phyloP scores from a whole-genome alignment of 2,329 filamentous ascomycete genomes.

The Xylaria sp. region DNA sequence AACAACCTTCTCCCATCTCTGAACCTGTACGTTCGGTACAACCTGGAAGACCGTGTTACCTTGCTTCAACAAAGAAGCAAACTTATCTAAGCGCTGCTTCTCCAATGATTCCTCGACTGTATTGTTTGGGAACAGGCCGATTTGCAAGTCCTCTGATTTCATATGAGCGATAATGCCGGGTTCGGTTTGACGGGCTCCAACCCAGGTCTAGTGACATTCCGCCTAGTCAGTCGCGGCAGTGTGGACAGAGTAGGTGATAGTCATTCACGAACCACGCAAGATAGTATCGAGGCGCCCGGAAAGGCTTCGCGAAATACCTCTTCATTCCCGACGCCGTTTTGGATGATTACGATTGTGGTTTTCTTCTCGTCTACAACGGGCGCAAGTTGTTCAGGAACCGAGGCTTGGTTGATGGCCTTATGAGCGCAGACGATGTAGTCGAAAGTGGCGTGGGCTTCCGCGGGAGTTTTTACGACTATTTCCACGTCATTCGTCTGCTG shows the following conservation, averaged over 20 bases:
- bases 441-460: slow-evolving; percentile 58
- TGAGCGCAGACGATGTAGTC: slow-evolving; percentile 67
- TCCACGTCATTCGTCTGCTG: neutral
- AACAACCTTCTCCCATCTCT: slow-evolving; percentile 69
- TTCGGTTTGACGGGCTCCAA: slow-evolving; percentile 60
- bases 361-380: slow-evolving; percentile 50
- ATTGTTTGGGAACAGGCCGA: slow-evolving; percentile 61
- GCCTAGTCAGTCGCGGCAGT: neutral
- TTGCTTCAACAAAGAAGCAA: slow-evolving; percentile 53
- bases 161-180: slow-evolving; percentile 62
- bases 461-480: slow-evolving; percentile 57
- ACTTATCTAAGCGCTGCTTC: slow-evolving; percentile 51
- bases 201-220: slow-evolving; percentile 55
- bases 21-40: slow-evolving; percentile 63
- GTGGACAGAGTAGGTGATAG: neutral
- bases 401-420: slow-evolving; percentile 59
- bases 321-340: slow-evolving; percentile 71
- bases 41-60: slow-evolving; percentile 59
- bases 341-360: slow-evolving; percentile 67
- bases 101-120: slow-evolving; percentile 47
- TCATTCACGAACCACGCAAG: slow-evolving; percentile 59
- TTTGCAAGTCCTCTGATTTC: slow-evolving; percentile 63
- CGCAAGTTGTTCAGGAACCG: slow-evolving; percentile 49
- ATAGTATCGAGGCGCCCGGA: slow-evolving; percentile 63
- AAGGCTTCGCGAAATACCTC: slow-evolving; percentile 61